Evolutionary conservation across 1,284 basidiomycete genomes (phyloP), one percentile per base, ranked within the genome.

Genomic region (Pterulicium gracile): DNA sequence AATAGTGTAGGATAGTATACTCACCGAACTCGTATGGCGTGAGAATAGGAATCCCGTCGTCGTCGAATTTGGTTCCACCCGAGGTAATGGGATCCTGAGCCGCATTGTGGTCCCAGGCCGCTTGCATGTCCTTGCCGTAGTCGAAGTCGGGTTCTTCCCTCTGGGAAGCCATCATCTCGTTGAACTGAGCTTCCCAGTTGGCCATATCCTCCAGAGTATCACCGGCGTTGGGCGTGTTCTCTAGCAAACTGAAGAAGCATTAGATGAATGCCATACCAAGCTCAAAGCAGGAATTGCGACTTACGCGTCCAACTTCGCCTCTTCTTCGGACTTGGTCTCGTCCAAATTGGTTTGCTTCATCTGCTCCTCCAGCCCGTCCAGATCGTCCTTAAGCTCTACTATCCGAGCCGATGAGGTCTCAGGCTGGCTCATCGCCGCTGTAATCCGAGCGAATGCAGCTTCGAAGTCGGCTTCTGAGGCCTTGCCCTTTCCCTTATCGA

Each of bases 131-230:
- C 1, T 62, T 61, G 5, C 75, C 75, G 49, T 80, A 82, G 55
- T 83, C 79, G 45, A 65, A 61, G 20, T 79, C 77, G 1, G 74
- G 59, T 35, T 84, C 81, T 18, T 84, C 80, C 24, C 80, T 72
- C 49, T 80, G 69, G 3, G 72, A 59, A 24, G 70, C 70, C 78
- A 88, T 86, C 34, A 88, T 64, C 55, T 89, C 82, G 49, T 86
- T 87, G 56, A 93, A 90, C 61, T 94, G 83, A 4, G 81, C 79
- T 60, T 95, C 93, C 91, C 91, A 95, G 59, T 83, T 83, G 3
- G 82, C 78, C 42, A 90, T 61, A 52, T 90, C 80, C 57, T 80
- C 79, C 23, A 77, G 75, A 1, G 76, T 73, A 19, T 72, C 50
- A 32, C 75, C 72, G 0, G 79, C 79, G 45, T 72, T 68, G 56